phyloP scores from a whole-genome alignment of 805 yeast genomes.

The Cyberlindnera sargentensis region DNA sequence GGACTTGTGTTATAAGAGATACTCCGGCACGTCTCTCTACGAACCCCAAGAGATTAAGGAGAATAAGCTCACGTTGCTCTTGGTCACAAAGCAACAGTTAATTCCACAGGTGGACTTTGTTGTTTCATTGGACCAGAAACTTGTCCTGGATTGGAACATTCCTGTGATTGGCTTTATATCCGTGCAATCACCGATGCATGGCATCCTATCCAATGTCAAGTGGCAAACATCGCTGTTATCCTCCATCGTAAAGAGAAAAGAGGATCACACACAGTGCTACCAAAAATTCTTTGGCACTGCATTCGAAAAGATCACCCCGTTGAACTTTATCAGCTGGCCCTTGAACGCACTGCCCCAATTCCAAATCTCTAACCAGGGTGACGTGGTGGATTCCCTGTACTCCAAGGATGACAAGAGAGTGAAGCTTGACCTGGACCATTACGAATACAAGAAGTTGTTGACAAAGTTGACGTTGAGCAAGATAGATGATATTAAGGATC shows the following conservation, averaged over 20 bases:
- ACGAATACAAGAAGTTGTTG: conserved; percentile 29
- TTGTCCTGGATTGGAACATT: conserved; percentile 25
- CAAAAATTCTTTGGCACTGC: conserved; percentile 1
- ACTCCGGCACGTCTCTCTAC: conserved; percentile 56
- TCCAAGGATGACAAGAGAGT: neutral
- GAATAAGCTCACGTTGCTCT: conserved; percentile 23
- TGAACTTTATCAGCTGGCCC: conserved; percentile 4
- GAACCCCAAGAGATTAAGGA: conserved; percentile 9
- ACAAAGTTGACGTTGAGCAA: conserved; percentile 32
- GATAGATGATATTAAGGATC: conserved; percentile 23
- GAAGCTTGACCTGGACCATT: neutral
- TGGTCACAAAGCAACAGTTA: conserved; percentile 41
- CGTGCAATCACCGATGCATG: conserved; percentile 40
- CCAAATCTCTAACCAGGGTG: neutral
- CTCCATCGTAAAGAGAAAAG: conserved; percentile 2
- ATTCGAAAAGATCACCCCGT: neutral
- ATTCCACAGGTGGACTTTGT: conserved; percentile 34
- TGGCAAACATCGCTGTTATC: neutral
- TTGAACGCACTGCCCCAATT: conserved; percentile 1
- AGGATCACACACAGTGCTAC: neutral
- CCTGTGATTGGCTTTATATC: conserved; percentile 43
- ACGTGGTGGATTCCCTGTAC: neutral
- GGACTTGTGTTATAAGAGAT: conserved; percentile 50
- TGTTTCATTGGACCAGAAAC: conserved; percentile 40
- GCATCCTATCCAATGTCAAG: conserved; percentile 1